phyloP scores from a whole-genome alignment of 371 early-diverging fungal species.

The Syncephalastrum sp. region DNA sequence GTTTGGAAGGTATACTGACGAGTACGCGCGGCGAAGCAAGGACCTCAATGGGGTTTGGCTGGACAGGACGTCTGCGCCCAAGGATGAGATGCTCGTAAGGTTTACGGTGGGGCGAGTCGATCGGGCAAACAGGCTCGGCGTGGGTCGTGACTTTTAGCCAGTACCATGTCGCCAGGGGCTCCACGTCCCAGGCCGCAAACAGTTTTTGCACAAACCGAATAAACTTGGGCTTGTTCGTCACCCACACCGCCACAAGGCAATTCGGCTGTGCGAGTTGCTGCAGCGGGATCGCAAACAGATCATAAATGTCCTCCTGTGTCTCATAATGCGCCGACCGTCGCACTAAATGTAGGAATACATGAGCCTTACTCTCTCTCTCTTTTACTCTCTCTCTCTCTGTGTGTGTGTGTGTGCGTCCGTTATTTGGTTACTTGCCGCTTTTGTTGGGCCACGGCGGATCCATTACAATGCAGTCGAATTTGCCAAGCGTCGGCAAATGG shows the following conservation, averaged over 20 bases:
- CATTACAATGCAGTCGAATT: slow-evolving; percentile 65
- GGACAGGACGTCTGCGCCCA: slow-evolving; percentile 19
- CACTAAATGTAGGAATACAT: slow-evolving; percentile 21
- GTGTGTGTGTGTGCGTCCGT: too few species aligned
- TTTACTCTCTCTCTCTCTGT: too few species aligned
- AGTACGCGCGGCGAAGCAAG: slow-evolving; percentile 26
- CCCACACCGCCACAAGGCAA: slow-evolving; percentile 68
- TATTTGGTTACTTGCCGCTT: slow-evolving; percentile 31
- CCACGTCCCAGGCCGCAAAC: slow-evolving; percentile 65
- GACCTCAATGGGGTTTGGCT: not conserved
- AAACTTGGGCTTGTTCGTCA: slow-evolving; percentile 71
- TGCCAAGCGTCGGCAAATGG: slow-evolving; percentile 13
- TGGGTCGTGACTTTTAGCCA: slow-evolving; percentile 69
- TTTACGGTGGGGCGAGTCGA: slow-evolving; percentile 61
- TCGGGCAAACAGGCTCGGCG: slow-evolving; percentile 51
- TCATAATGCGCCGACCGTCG: slow-evolving; percentile 58
- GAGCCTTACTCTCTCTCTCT: not conserved
- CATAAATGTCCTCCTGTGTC: slow-evolving; percentile 60
- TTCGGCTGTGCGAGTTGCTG: slow-evolving; percentile 30
- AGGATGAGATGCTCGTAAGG: slow-evolving; percentile 69
- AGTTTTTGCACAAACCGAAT: slow-evolving; percentile 65
- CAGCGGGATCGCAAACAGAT: slow-evolving; percentile 65
- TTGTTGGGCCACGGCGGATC: slow-evolving; percentile 84
- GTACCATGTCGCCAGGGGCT: slow-evolving; percentile 57
- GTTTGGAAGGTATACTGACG: slow-evolving; percentile 55